These are phyloP conservation scores for Chytriomyces confervae DNA, from an alignment of 192 early-diverging fungal species.

Conservation along the genomic window DNA sequence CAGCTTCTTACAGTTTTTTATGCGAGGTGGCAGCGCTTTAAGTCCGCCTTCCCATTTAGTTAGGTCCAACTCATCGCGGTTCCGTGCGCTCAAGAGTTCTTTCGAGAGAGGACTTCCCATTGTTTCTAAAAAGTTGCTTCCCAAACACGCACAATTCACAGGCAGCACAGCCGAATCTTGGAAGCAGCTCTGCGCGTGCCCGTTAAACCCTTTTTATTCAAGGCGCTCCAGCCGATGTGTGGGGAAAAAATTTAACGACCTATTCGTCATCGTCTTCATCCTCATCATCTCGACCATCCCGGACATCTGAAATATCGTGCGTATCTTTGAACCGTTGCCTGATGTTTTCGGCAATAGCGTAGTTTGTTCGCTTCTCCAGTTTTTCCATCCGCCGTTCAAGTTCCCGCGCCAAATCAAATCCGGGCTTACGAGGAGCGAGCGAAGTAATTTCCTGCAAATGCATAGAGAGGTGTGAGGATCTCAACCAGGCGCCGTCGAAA, in stretches of 20 bases:
- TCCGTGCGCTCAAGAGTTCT: conserved; percentile 36
- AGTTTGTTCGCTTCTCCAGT: conserved; percentile 37
- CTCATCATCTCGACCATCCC: conserved; percentile 7
- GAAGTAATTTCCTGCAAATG: conserved; percentile 22
- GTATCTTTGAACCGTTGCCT: conserved; percentile 36
- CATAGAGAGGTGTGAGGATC: background rate
- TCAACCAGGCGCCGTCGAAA: background rate
- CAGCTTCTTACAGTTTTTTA: conserved; percentile 42
- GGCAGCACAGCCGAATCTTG: no score
- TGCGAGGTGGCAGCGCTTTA: conserved; percentile 41
- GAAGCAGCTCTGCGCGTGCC: no score
- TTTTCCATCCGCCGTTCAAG: conserved; percentile 31
- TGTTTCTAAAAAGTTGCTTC: background rate
- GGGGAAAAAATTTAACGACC: background rate
- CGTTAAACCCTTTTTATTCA: no score
- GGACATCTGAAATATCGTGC: conserved; percentile 32
- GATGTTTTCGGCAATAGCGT: conserved; percentile 38
- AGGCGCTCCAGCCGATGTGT: no score
- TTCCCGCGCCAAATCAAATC: conserved; percentile 39
- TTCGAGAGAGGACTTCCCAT: conserved; percentile 43
- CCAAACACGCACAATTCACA: no score
- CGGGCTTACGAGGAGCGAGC: conserved; percentile 36
- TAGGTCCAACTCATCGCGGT: conserved; percentile 45
- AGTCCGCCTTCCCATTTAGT: conserved; percentile 38
- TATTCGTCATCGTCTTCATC: conserved; percentile 21